Percentiles rank a stretch among this genome's conserved stretches.
phyloP scores from a whole-genome alignment of 306 rosid species.

The Vicia faba region DNA sequence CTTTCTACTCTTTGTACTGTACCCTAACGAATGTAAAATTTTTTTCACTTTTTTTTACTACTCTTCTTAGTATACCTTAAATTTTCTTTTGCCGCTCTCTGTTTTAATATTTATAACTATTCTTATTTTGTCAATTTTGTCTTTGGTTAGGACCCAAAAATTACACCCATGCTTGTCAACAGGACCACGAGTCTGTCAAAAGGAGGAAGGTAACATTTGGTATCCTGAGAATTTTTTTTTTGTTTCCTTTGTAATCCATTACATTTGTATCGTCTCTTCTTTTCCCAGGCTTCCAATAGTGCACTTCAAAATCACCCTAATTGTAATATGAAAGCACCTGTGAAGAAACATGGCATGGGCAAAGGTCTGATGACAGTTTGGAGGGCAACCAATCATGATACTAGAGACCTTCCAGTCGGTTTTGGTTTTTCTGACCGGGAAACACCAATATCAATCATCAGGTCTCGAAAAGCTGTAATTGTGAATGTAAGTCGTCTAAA shows the following conservation, averaged over 20 bases:
- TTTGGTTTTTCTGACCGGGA: constrained; percentile 48
- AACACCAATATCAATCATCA: constrained; percentile 44
- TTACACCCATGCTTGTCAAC: constrained; percentile 49
- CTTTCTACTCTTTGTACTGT: neutral
- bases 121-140: constrained; percentile 31
- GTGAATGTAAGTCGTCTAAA: constrained; percentile 51
- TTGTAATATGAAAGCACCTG: constrained; percentile 41
- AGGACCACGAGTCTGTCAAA: constrained; percentile 52
- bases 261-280: constrained; percentile 15
- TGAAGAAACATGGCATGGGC: constrained; percentile 79
- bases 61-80: neutral
- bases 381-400: constrained; percentile 81
- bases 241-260: constrained; percentile 6
- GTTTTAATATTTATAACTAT: neutral
- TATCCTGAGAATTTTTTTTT: constrained; percentile 5
- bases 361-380: constrained; percentile 98
- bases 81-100: constrained; percentile 3
- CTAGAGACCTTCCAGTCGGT: constrained; percentile 56
- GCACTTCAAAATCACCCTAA: constrained; percentile 39
- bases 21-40: neutral
- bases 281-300: constrained; percentile 55
- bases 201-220: constrained; percentile 61
- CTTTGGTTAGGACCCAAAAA: constrained; percentile 42
- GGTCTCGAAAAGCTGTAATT: constrained; percentile 44
- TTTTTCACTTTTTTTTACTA: neutral